Conservation (phyloP, 495 filamentous ascomycete genomes). For the Neurospora sp. region DNA sequence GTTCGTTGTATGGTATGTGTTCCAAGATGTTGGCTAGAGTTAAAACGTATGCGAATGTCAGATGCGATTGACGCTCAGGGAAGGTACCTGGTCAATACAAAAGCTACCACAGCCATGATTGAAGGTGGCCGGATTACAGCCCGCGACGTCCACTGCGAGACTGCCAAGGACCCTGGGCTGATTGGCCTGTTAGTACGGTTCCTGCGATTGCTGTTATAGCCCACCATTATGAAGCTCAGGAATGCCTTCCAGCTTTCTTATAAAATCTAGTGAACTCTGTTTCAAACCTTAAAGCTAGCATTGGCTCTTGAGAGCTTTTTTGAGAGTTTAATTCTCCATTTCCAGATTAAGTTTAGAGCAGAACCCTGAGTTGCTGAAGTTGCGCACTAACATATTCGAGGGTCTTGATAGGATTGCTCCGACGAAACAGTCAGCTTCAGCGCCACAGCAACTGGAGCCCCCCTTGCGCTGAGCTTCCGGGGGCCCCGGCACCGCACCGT, state of each 20-base stretch:
- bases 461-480: background rate
- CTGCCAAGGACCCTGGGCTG: background rate
- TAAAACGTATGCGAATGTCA: background rate
- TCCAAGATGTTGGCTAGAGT: background rate
- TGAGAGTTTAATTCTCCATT: background rate
- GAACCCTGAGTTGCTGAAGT: background rate
- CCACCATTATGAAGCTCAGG: background rate
- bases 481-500: background rate
- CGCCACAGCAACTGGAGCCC: background rate
- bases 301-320: background rate
- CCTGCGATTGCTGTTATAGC: background rate
- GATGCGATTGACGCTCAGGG: background rate
- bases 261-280: background rate
- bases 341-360: background rate
- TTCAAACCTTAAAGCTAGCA: background rate
- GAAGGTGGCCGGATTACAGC: background rate
- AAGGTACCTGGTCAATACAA: background rate
- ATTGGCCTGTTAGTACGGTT: background rate
- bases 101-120: background rate
- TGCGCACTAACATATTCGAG: background rate
- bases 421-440: background rate
- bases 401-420: background rate
- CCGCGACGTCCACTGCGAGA: background rate
- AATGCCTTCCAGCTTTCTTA: background rate
- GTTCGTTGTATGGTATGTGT: background rate